Evolutionary conservation across 2,329 filamentous ascomycete genomes (phyloP).

Genomic region (Drechslerella stenobrocha): DNA sequence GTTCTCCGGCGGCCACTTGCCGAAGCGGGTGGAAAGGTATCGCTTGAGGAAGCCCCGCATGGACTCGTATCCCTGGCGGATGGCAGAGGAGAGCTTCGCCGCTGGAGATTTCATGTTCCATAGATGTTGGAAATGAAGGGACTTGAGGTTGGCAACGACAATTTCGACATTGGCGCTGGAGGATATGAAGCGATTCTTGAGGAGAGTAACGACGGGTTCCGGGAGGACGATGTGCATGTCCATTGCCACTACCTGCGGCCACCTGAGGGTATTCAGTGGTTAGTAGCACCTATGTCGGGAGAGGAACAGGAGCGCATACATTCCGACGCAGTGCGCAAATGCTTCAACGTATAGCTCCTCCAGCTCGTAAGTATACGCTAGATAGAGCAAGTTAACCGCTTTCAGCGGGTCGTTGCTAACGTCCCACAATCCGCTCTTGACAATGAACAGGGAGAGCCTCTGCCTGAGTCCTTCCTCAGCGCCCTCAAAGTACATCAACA

Average conservation of each 20-base stretch:
- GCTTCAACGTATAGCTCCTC: conserved; percentile 27
- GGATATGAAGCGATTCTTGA: neutral
- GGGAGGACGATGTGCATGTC: conserved; percentile 19
- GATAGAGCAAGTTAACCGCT: conserved; percentile 30
- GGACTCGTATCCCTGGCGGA: conserved; percentile 20
- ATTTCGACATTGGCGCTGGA: neutral
- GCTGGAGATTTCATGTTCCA: conserved; percentile 26
- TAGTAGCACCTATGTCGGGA: neutral
- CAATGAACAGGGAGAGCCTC: conserved; percentile 33
- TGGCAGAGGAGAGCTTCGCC: conserved; percentile 9
- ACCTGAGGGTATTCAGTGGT: conserved; percentile 14
- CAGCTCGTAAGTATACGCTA: conserved; percentile 35
- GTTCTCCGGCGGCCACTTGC: conserved; percentile 34
- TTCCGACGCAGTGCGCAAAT: conserved; percentile 39
- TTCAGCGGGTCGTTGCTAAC: conserved; percentile 42
- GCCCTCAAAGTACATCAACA: conserved; percentile 47
- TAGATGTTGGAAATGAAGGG: conserved; percentile 22
- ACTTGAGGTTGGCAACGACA: conserved; percentile 13
- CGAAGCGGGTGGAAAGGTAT: conserved; percentile 19
- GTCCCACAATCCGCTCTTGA: conserved; percentile 37
- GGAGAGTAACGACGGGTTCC: conserved; percentile 1
- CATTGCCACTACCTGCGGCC: conserved; percentile 22
- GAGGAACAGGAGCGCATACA: conserved; percentile 14
- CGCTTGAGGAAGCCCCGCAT: conserved; percentile 36
- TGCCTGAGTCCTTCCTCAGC: conserved; percentile 17